Evolutionary conservation across 2,329 filamentous ascomycete genomes (phyloP).

Genomic region (Colletotrichum somersetense): DNA sequence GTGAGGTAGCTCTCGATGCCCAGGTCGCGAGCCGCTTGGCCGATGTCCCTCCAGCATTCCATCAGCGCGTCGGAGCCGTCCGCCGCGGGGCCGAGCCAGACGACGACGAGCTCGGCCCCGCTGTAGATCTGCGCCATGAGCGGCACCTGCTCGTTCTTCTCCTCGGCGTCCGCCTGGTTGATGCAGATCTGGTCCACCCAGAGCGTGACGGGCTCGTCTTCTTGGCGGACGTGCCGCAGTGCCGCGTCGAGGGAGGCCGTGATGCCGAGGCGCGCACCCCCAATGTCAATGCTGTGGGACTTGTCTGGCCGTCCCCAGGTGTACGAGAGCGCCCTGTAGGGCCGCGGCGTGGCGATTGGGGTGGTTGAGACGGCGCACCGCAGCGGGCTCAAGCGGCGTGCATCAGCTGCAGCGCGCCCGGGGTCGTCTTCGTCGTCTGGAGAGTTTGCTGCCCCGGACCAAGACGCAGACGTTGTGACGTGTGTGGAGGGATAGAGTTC

Average conservation of each 20-base stretch:
- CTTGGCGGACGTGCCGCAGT: slow-evolving; percentile 27
- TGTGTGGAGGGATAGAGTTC: slow-evolving; percentile 22
- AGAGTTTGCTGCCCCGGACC: neutral
- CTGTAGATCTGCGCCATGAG: slow-evolving; percentile 55
- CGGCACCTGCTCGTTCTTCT: slow-evolving; percentile 53
- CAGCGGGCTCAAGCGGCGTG: slow-evolving; percentile 19
- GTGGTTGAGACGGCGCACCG: slow-evolving; percentile 25
- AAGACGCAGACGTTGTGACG: neutral
- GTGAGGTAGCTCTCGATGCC: slow-evolving; percentile 25
- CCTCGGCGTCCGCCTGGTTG: slow-evolving; percentile 53
- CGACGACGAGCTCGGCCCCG: slow-evolving; percentile 49
- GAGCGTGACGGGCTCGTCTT: slow-evolving; percentile 42
- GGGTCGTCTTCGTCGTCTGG: slow-evolving; percentile 21
- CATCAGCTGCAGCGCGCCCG: neutral
- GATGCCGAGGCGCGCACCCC: slow-evolving; percentile 20
- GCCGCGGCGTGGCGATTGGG: slow-evolving; percentile 34
- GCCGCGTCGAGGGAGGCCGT: slow-evolving; percentile 39
- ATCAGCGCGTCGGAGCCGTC: slow-evolving; percentile 39
- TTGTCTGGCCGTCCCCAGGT: slow-evolving; percentile 44
- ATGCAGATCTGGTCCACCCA: slow-evolving; percentile 59
- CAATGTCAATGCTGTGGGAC: slow-evolving; percentile 25
- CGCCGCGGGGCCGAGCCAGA: slow-evolving; percentile 51
- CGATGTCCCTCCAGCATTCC: slow-evolving; percentile 44
- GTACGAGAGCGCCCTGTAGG: slow-evolving; percentile 46
- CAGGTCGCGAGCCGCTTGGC: slow-evolving; percentile 47